Percentiles rank a stretch among this genome's conserved stretches.
Evolutionary conservation across 2,329 filamentous ascomycete genomes (phyloP).

Genomic region (Fusarium beomiforme): DNA sequence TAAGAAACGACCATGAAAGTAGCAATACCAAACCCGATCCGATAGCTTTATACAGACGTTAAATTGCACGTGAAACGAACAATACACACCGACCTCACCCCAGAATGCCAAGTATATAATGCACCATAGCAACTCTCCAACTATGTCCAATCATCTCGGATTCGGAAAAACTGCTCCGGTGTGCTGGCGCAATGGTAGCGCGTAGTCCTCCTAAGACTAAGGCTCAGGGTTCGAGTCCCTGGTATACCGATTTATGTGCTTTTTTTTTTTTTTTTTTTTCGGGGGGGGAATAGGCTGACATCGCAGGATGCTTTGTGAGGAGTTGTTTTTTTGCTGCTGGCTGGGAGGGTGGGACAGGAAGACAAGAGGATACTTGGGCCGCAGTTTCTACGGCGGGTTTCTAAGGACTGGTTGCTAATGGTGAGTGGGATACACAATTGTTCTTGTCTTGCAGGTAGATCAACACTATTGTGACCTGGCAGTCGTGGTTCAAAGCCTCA

Average conservation of each 20-base stretch:
- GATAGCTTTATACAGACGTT: neutral
- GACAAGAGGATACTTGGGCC: neutral
- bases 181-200: slow-evolving; percentile 50
- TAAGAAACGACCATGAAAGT: neutral
- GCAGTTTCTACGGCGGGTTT: too few species aligned
- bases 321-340: too few species aligned
- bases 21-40: neutral
- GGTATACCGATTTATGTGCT: slow-evolving; percentile 37
- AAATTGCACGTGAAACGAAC: too few species aligned
- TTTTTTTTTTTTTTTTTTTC: neutral
- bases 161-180: slow-evolving; percentile 1
- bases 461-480: too few species aligned
- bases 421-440: too few species aligned
- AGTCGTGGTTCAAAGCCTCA: too few species aligned
- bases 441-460: too few species aligned
- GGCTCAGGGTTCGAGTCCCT: slow-evolving; percentile 54
- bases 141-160: slow-evolving; percentile 34
- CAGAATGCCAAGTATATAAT: neutral
- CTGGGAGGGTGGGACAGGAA: too few species aligned
- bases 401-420: too few species aligned
- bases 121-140: neutral
- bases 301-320: too few species aligned
- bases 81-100: neutral
- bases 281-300: too few species aligned
- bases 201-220: slow-evolving; percentile 54